Evolutionary conservation across 495 filamentous ascomycete species (phyloP).

Genomic region (Penicillium cosmopolitanum): DNA sequence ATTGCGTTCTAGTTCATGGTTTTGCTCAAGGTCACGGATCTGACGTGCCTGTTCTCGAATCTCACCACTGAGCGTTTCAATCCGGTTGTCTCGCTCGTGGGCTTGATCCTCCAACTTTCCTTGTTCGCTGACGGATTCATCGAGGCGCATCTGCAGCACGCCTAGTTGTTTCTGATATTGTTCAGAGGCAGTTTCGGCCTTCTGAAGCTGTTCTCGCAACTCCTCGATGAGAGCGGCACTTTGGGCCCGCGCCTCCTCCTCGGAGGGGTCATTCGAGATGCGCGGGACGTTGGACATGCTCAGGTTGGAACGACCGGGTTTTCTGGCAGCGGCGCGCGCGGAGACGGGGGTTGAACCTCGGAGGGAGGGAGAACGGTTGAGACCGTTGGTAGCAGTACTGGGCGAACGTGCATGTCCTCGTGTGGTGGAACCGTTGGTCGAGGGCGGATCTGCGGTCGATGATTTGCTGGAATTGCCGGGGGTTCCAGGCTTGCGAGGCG

Average conservation of each 20-base stretch:
- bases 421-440: slow-evolving; percentile 42
- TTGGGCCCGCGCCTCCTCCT: slow-evolving; percentile 68
- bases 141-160: slow-evolving; percentile 80
- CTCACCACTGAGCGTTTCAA: slow-evolving; percentile 78
- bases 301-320: slow-evolving; percentile 61
- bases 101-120: slow-evolving; percentile 80
- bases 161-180: slow-evolving; percentile 82
- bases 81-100: slow-evolving; percentile 79
- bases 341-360: slow-evolving; percentile 63
- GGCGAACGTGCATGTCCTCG: slow-evolving; percentile 49
- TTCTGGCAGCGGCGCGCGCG: slow-evolving; percentile 67
- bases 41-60: slow-evolving; percentile 77
- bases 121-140: slow-evolving; percentile 84
- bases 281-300: slow-evolving; percentile 60
- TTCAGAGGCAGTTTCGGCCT: slow-evolving; percentile 77
- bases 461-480: slow-evolving; percentile 46
- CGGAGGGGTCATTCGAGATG: slow-evolving; percentile 59
- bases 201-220: slow-evolving; percentile 75
- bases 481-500: slow-evolving; percentile 48
- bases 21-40: slow-evolving; percentile 84
- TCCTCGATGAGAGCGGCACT: slow-evolving; percentile 83
- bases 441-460: slow-evolving; percentile 38
- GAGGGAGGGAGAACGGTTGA: slow-evolving; percentile 46
- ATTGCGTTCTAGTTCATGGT: slow-evolving; percentile 87
- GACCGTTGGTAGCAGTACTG: slow-evolving; percentile 42